Base-by-base conservation (phyloP, 202 grass and related monocot genomes). In the Elaeis oleifera region DNA sequence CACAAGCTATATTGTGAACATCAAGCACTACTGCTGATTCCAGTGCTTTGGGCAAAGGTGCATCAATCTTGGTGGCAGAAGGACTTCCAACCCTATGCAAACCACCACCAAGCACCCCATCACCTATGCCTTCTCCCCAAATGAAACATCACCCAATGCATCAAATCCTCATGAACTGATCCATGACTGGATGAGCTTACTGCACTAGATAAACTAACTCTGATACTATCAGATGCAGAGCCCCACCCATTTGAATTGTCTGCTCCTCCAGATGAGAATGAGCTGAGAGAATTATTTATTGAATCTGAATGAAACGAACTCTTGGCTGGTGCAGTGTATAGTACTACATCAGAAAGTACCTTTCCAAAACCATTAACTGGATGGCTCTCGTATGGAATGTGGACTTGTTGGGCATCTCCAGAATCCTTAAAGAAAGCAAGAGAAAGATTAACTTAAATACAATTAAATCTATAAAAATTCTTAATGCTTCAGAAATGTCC, bases 81-180 rank as follows among this genome's bases (percentile, higher is more conserved):
- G 9, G 11, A 65, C 50, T 77, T 60, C 36, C 64, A 80, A 49
- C 52, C 60, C 50, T 65, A 60, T 77, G 73, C 1, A 61, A 55
- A 70, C 68, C 70, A 77, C 75, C 66, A 19, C 72, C 76, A 56
- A 74, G 69, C 3, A 59, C 19, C 23, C 70, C 48, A 51, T 69
- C 56, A 36, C 80, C 77, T 52, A 78, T 64, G 9, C 70, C 80
- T 74, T 79, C 76, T 13, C 88, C 83, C 88, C 88, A 92, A 66
- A 92, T 76, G 36, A 87, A 71, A 87, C 71, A 79, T 87, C 78
- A 13, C 88, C 83, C 65, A 79, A 63, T 32, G 80, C 68, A 65
- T 92, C 88, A 63, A 92, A 76, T 87, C 83, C 53, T 87, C 88
- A 27, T 72, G 79, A 81, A 74, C 74, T 61, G 83, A 91, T 23